Base-by-base conservation (phyloP, 768 basidiomycete genomes). In the Agrocybe chaxingu region DNA sequence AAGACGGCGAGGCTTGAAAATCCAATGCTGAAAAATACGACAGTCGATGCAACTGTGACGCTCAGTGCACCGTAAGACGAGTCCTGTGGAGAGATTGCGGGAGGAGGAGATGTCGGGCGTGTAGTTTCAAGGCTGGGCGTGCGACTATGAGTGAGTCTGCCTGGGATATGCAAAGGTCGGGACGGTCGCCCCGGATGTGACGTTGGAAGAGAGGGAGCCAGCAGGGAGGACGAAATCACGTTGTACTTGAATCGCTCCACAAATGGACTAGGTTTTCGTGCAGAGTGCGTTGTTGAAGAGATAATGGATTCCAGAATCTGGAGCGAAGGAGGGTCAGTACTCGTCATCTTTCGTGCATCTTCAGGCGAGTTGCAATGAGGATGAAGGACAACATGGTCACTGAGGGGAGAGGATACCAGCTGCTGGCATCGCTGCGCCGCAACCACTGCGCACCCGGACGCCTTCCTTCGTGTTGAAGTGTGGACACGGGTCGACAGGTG, bases 161-260 rank as follows among this genome's bases (percentile, higher is more conserved):
- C 80, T 12, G 81, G 80, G 50, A 81, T 60, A 5, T 69, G 61
- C n/a, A 67, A 65, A 19, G 70, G 64, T 46, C 58, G 50, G 47
- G 69, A 58, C 38, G 67, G 62, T 35, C 74, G 66, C 57, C 66
- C 10, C 51, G 59, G 50, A 56, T 64, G 56, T 55, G 77, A 67
- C 30, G 77, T 56, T 36, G 82, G 60, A 49, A 84, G 71, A 46
- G 80, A 70, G 2, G 80, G 65, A 3, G 86, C 80, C n/a, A 91
- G 75, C 7, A 91, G 72, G 7, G 87, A 82, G 2, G 89, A 90
- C 3, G 89, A 89, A 52, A 91, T 89, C 3, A 91, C 79, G 52
- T 80, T 81, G 75, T 90, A 91, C 64, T 90, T 90, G 79, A 92
- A 90, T 37, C 79, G 84, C 66, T 92, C 89, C 7, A 81, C 79